A percentile compares a stretch with the other conserved stretches of the same genome.
These are phyloP conservation scores for Cupressus sempervirens DNA, from an alignment of 75 land plant species.

Conservation along the genomic window DNA sequence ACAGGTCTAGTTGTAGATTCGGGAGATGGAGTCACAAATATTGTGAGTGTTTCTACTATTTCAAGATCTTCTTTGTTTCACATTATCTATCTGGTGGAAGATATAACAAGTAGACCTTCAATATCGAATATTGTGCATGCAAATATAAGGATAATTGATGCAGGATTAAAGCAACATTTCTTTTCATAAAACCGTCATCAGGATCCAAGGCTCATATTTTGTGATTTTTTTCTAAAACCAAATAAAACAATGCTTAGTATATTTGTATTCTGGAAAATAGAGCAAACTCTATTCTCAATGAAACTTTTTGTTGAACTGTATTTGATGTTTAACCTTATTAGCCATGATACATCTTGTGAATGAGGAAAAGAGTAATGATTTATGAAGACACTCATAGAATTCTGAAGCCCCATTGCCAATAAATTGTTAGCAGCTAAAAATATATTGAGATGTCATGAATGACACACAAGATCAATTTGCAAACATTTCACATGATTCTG, in stretches of 20 bases:
- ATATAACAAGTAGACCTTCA: neutral
- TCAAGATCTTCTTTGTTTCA: neutral
- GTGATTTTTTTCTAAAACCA: neutral
- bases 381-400: neutral
- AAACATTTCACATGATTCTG: neutral
- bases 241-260: neutral
- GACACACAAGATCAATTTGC: neutral
- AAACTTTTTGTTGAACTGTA: neutral
- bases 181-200: neutral
- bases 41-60: conserved; percentile 29
- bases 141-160: conserved; percentile 3
- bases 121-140: neutral
- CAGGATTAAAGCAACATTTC: neutral
- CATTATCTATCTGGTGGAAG: neutral
- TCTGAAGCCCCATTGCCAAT: neutral
- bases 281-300: neutral
- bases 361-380: neutral
- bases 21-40: conserved; percentile 58
- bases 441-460: neutral
- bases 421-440: neutral
- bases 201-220: neutral
- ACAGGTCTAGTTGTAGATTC: conserved; percentile 57
- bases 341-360: neutral
- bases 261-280: too few species aligned
- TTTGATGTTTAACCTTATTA: neutral